phyloP scores from a whole-genome alignment of 768 basidiomycete species.

The Tulasnella sp. region DNA sequence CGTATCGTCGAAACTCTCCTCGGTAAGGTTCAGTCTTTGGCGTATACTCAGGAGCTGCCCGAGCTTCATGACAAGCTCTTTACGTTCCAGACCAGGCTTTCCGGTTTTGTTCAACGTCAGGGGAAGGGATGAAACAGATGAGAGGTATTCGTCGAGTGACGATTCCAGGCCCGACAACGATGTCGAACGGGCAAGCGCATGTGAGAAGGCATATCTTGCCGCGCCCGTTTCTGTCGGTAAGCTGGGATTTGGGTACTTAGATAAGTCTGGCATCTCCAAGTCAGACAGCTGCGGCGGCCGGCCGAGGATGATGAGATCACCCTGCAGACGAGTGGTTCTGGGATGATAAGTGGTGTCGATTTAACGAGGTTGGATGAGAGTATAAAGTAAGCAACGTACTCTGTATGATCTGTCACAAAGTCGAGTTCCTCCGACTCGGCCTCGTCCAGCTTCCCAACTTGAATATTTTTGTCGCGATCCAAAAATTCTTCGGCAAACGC shows the following conservation, averaged over 20 bases:
- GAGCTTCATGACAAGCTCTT: constrained; percentile 81
- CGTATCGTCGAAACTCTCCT: constrained; percentile 79
- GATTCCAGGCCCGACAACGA: constrained; percentile 80
- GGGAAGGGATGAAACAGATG: constrained; percentile 71
- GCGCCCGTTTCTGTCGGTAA: constrained; percentile 64
- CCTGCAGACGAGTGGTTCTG: constrained; percentile 79
- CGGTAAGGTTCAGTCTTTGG: constrained; percentile 82
- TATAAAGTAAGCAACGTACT: constrained; percentile 40
- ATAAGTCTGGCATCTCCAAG: constrained; percentile 32
- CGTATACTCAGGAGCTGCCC: constrained; percentile 87
- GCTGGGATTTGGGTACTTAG: constrained; percentile 19
- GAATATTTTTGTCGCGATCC: constrained; percentile 40
- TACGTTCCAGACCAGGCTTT: constrained; percentile 70
- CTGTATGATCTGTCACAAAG: constrained; percentile 81
- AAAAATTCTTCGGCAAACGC: constrained; percentile 53
- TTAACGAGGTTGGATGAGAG: background rate
- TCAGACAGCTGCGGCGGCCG: constrained; percentile 48
- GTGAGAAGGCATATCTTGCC: constrained; percentile 84
- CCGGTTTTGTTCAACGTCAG: constrained; percentile 67
- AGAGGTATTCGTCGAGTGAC: constrained; percentile 71
- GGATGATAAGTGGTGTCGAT: constrained; percentile 4
- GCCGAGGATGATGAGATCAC: constrained; percentile 85
- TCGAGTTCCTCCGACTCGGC: constrained; percentile 85
- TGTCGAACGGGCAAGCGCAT: constrained; percentile 83
- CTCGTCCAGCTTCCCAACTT: constrained; percentile 50